Conservation (phyloP, 208 protist genomes). For the Trypanosoma scelopori region DNA sequence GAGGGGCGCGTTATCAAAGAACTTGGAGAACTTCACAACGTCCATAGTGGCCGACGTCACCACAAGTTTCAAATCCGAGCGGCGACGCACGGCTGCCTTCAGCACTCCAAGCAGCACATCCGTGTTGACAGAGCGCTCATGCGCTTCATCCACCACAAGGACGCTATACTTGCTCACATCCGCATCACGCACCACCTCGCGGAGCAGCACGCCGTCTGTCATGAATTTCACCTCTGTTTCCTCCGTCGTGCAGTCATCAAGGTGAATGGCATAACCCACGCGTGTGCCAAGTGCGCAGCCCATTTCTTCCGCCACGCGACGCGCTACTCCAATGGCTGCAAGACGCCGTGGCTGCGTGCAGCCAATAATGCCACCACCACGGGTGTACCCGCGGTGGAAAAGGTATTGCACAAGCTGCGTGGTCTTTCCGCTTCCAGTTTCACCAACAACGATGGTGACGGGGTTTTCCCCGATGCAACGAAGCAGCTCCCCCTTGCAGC, state of each 20-base stretch:
- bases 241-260: constrained; percentile 84
- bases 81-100: constrained; percentile 75
- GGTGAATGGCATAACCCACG: constrained; percentile 93
- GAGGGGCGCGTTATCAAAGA: constrained; percentile 96
- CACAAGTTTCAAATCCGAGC: constrained; percentile 98
- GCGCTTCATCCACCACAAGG: constrained; percentile 99
- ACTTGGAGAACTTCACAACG: constrained; percentile 94
- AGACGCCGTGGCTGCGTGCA: constrained; percentile 97
- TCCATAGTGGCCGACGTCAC: constrained; percentile 99
- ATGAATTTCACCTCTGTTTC: constrained; percentile 95
- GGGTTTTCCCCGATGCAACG: constrained; percentile 78
- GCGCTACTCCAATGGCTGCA: constrained; percentile 92
- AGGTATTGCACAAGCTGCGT: constrained; percentile 92
- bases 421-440: constrained; percentile 92
- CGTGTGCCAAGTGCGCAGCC: constrained; percentile 70
- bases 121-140: constrained; percentile 96
- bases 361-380: constrained; percentile 44
- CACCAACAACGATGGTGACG: constrained; percentile 82
- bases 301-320: constrained; percentile 94
- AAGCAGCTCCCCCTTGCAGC: constrained; percentile 67
- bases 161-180: constrained; percentile 91
- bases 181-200: constrained; percentile 91
- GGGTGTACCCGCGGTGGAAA: constrained; percentile 67
- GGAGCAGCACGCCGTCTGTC: constrained; percentile 96
- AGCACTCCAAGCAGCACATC: constrained; percentile 98